Percentiles rank a stretch among this genome's conserved stretches.
These are phyloP conservation scores for Aspergillus olivimuriae DNA, from an alignment of 495 filamentous ascomycete genomes.

Conservation along the genomic window DNA sequence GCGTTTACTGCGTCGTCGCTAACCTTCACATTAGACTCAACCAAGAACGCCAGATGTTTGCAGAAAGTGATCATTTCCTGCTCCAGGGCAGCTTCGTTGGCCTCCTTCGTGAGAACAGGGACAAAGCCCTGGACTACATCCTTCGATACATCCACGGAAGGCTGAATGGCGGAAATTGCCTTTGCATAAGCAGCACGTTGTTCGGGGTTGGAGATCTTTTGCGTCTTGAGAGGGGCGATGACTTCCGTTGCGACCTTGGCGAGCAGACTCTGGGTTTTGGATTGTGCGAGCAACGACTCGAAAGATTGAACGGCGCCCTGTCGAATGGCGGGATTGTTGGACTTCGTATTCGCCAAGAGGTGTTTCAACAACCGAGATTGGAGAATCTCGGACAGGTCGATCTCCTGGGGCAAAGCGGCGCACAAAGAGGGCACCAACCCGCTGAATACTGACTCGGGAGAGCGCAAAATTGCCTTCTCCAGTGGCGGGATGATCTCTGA, in stretches of 20 bases:
- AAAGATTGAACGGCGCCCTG: slow-evolving; percentile 71
- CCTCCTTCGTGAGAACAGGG: slow-evolving; percentile 64
- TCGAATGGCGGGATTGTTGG: slow-evolving; percentile 70
- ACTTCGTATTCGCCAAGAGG: slow-evolving; percentile 80
- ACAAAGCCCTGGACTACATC: slow-evolving; percentile 63
- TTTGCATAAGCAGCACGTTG: slow-evolving; percentile 74
- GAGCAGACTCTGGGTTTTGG: slow-evolving; percentile 48
- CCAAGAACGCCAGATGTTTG: slow-evolving; percentile 50
- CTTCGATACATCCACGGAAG: slow-evolving; percentile 48
- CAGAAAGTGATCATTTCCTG: slow-evolving; percentile 67
- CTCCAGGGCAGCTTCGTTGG: slow-evolving; percentile 72
- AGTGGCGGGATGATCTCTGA: slow-evolving; percentile 72
- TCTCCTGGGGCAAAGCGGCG: slow-evolving; percentile 53
- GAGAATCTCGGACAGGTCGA: slow-evolving; percentile 74
- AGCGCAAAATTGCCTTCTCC: slow-evolving; percentile 80
- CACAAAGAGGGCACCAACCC: slow-evolving; percentile 68
- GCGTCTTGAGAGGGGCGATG: slow-evolving; percentile 65
- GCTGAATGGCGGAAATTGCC: slow-evolving; percentile 60
- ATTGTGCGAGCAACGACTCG: slow-evolving; percentile 50
- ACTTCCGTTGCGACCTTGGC: slow-evolving; percentile 70
- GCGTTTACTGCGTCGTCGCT: slow-evolving; percentile 59
- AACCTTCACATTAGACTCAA: slow-evolving; percentile 51
- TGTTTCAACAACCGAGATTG: slow-evolving; percentile 71
- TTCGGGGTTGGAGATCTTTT: slow-evolving; percentile 74
- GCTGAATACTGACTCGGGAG: slow-evolving; percentile 81